Evolutionary conservation across 2,329 filamentous ascomycete species (phyloP).

Genomic region (Aureobasidium melanogenum): DNA sequence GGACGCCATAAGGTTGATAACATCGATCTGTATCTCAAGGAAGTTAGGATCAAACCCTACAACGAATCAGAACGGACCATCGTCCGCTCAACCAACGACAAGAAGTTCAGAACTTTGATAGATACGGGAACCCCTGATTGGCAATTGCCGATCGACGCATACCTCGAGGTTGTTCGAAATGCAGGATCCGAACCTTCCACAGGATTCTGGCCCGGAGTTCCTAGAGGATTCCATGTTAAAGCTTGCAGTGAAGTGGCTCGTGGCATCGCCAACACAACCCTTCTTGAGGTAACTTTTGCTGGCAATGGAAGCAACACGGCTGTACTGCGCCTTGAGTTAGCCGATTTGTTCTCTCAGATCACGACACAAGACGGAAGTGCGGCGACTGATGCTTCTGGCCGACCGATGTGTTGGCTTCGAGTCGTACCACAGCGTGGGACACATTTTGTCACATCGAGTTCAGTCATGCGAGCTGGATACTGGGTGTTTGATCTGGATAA

Average conservation of each 20-base stretch:
- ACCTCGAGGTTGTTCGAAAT: slow-evolving; percentile 15
- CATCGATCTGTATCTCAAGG: neutral
- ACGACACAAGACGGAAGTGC: neutral
- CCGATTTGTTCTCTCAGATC: neutral
- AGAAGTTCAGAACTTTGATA: slow-evolving; percentile 18
- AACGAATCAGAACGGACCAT: neutral
- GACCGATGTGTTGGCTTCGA: neutral
- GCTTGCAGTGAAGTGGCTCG: neutral
- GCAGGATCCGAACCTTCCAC: neutral
- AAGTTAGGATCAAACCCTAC: neutral
- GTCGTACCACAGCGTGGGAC: neutral
- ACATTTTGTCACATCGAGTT: slow-evolving; percentile 19
- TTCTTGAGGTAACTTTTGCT: neutral
- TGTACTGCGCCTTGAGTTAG: neutral
- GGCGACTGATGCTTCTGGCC: neutral
- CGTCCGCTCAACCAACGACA: slow-evolving; percentile 7
- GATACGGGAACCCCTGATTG: slow-evolving; percentile 26
- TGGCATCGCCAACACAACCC: neutral
- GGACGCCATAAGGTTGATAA: neutral
- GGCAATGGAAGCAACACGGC: neutral
- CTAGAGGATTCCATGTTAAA: neutral
- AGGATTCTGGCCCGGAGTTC: neutral
- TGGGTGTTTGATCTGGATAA: slow-evolving; percentile 29
- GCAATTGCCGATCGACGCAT: slow-evolving; percentile 19
- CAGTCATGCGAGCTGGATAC: slow-evolving; percentile 27